Evolutionary conservation across 495 filamentous ascomycete genomes (phyloP), one percentile per base, ranked within the genome.

Genomic region (Trichoderma virens): DNA sequence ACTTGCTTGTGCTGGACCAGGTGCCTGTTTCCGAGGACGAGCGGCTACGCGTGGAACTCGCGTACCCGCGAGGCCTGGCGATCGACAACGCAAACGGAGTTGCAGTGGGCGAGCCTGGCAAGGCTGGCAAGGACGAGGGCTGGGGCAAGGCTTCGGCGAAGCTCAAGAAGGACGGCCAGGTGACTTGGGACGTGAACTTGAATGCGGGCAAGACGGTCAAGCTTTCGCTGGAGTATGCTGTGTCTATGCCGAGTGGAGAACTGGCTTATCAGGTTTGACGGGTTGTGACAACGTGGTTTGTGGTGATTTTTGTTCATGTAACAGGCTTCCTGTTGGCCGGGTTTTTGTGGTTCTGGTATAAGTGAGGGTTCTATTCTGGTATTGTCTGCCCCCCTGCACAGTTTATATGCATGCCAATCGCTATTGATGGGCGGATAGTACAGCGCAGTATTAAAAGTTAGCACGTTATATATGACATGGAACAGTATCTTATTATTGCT

Each of bases 1-100:
- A 82, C 56, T 65, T 89, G 9, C 74, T 80, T 0, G 79, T 90
- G 35, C 70, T 85, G 8, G 87, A 91, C 64, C 87, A 90, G 74
- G 75, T 90, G 14, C 88, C 88, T 3, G 78, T 89, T 3, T 84
- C 79, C 32, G 82, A 89, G 69, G 86, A 90, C 56, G 87, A 90
- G 70, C 77, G 78, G 59, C 72, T 90, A 14, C 71, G 74, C 23
- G 75, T 90, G 31, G 74, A 81, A 3, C 70, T 89, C 28, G 56
- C 82, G 20, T 69, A 78, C 31, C 88, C 87, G 1, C 67, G 70
- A 13, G 85, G 85, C 1, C 63, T 90, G 63, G 73, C 69, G 27
- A 66, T 65, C 31, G 61, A 65, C 9, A 75, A 79, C 18, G 59
- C 66, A 5, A 73, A 79, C 1, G 78, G 82, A 2, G 65, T 68